phyloP scores from a whole-genome alignment of 768 basidiomycete genomes.

The Peribolospora baueri region DNA sequence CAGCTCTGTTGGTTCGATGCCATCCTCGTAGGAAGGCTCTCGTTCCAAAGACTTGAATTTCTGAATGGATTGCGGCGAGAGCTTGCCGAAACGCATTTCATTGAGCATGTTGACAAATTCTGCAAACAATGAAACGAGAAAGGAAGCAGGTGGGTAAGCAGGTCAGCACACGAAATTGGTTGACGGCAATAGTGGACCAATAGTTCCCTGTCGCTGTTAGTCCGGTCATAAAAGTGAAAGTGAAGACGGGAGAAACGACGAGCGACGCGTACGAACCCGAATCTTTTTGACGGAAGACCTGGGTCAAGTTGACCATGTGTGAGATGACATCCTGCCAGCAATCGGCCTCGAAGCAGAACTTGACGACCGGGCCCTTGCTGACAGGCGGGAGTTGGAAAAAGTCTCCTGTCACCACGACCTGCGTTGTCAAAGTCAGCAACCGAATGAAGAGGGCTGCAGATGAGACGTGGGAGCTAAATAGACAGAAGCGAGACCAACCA shows the following conservation, averaged over 20 bases:
- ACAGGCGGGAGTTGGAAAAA: conserved; percentile 98
- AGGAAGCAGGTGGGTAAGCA: not conserved
- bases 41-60: conserved; percentile 50
- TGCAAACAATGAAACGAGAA: conserved; percentile 15
- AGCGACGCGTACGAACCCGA: conserved; percentile 31
- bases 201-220: not conserved
- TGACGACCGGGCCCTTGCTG: conserved; percentile 36
- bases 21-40: conserved; percentile 49
- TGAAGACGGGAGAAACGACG: not conserved
- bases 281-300: conserved; percentile 86
- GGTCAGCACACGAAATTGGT: not conserved
- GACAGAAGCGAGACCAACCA: not conserved
- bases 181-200: not conserved
- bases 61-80: conserved; percentile 38
- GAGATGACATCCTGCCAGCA: conserved; percentile 49
- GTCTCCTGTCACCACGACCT: conserved; percentile 84
- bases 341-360: conserved; percentile 78
- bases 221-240: not conserved
- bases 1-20: conserved; percentile 65
- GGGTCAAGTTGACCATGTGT: conserved; percentile 71
- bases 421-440: not conserved
- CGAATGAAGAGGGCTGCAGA: not conserved
- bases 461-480: not conserved
- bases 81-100: conserved; percentile 78
- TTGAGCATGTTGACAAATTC: conserved; percentile 92